Conservation (phyloP, 2,329 filamentous ascomycete genomes). For the Stachybotrys chlorohalonatus region DNA sequence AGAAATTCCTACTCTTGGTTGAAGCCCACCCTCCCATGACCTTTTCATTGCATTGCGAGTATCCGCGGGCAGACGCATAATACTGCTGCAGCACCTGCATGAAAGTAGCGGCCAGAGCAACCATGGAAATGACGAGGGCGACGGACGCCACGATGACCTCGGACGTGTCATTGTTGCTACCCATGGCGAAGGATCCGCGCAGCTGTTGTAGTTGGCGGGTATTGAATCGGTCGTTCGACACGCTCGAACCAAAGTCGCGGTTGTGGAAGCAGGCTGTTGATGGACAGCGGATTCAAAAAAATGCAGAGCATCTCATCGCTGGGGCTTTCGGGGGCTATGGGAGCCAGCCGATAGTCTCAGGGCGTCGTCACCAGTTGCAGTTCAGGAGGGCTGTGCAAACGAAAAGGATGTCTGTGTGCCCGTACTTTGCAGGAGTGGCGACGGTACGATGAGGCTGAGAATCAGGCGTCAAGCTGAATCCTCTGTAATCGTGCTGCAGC, state of each 20-base stretch:
- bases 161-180: slow-evolving; percentile 7
- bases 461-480: neutral
- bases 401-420: neutral
- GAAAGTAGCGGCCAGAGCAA: slow-evolving; percentile 34
- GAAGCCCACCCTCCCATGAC: slow-evolving; percentile 38
- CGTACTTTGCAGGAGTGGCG: neutral
- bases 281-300: neutral
- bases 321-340: neutral
- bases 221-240: neutral
- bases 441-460: neutral
- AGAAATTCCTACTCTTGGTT: slow-evolving; percentile 30
- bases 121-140: slow-evolving; percentile 36
- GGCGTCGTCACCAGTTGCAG: neutral
- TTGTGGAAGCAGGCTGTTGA: neutral
- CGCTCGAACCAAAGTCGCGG: neutral
- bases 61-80: slow-evolving; percentile 39
- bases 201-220: neutral
- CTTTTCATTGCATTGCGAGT: slow-evolving; percentile 35
- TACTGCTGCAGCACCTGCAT: slow-evolving; percentile 43
- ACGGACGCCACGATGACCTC: slow-evolving; percentile 31
- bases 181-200: neutral
- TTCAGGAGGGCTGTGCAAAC: neutral
- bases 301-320: neutral
- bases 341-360: neutral
- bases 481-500: neutral